Evolutionary conservation across 768 basidiomycete species (phyloP).

Genomic region (Suillus plorans): DNA sequence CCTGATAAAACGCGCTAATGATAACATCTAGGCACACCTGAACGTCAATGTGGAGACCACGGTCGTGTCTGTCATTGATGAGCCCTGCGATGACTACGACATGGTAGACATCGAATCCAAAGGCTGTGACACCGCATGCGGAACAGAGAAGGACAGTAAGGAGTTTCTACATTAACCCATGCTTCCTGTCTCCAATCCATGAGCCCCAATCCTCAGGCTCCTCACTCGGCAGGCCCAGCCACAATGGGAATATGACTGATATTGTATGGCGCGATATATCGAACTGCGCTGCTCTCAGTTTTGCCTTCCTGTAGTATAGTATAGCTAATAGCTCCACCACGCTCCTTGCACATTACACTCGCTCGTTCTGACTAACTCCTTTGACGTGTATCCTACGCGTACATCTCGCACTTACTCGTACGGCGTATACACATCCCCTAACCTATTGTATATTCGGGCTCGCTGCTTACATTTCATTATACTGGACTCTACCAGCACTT

Average conservation of each 20-base stretch:
- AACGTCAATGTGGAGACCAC: conserved; percentile 36
- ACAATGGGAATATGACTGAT: conserved; percentile 2
- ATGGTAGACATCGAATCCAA: conserved; percentile 23
- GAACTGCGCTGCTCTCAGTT: not conserved
- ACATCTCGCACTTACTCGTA: not conserved
- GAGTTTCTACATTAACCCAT: not conserved
- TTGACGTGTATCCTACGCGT: not conserved
- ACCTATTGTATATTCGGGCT: conserved; percentile 1
- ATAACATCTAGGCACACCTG: conserved; percentile 15
- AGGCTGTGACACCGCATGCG: conserved; percentile 12
- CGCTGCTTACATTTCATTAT: not conserved
- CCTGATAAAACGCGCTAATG: not conserved
- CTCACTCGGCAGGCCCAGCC: conserved; percentile 1
- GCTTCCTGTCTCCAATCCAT: not conserved
- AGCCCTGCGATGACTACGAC: conserved; percentile 15
- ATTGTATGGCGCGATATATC: not conserved
- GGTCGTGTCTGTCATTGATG: conserved; percentile 31
- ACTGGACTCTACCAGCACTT: not conserved
- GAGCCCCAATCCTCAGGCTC: conserved; percentile 1
- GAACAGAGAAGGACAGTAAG: conserved; percentile 13
- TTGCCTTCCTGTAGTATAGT: conserved; percentile 2
- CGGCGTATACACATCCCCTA: not conserved
- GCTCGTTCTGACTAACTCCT: not conserved
- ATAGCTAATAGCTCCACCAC: not conserved
- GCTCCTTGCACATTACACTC: not conserved